Evolutionary conservation across 2,329 filamentous ascomycete genomes (phyloP).

Genomic region (Fusarium poae): DNA sequence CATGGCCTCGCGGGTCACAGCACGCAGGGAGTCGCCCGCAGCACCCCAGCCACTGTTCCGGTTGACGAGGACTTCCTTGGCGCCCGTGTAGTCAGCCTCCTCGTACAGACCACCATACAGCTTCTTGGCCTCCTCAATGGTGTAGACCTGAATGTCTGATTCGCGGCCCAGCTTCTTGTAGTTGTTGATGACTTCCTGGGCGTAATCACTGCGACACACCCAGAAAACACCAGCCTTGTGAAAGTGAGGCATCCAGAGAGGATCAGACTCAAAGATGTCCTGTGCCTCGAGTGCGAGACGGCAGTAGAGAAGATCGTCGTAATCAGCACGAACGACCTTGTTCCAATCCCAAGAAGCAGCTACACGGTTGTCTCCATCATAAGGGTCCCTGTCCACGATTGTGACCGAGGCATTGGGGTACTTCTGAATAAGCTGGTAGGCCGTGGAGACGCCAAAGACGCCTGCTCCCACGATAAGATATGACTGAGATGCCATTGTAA

Average conservation of each 20-base stretch:
- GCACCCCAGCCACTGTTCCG: constrained; percentile 73
- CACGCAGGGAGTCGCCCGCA: constrained; percentile 69
- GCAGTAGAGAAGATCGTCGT: constrained; percentile 71
- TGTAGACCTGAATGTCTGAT: constrained; percentile 58
- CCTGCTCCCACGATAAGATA: constrained; percentile 74
- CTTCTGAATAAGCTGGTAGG: constrained; percentile 69
- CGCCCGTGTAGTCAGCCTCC: constrained; percentile 70
- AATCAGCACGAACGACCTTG: constrained; percentile 44
- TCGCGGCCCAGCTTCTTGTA: constrained; percentile 61
- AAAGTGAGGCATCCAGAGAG: constrained; percentile 68
- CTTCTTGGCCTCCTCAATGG: constrained; percentile 61
- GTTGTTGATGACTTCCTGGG: constrained; percentile 65
- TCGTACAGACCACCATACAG: constrained; percentile 71
- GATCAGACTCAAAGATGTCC: constrained; percentile 69
- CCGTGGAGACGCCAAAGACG: constrained; percentile 74
- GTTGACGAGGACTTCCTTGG: constrained; percentile 72
- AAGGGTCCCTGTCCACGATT: constrained; percentile 68
- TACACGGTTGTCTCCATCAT: constrained; percentile 60
- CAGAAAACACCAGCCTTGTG: constrained; percentile 72
- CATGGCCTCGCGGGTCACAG: constrained; percentile 65
- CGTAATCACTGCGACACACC: constrained; percentile 65
- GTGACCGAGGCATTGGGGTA: constrained; percentile 65
- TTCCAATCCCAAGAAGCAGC: constrained; percentile 74
- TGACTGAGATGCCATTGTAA: constrained; percentile 50
- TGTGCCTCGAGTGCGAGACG: constrained; percentile 74